Conservation (phyloP, 495 filamentous ascomycete genomes). For the Hypoxylon lenormandii region DNA sequence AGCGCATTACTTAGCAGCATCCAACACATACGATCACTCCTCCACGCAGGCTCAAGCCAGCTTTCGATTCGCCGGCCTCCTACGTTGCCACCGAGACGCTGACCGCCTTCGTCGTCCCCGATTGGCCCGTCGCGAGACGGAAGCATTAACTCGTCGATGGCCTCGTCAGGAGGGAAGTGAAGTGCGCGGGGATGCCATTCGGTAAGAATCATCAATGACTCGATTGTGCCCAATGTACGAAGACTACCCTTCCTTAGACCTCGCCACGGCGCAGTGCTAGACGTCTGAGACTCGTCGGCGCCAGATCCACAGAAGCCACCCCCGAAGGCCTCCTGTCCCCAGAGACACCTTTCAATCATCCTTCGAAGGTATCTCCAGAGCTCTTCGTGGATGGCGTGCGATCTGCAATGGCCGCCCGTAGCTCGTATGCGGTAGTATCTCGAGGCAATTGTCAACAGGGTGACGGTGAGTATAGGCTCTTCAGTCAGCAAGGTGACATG, state of each 20-base stretch:
- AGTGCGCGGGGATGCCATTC: constrained; percentile 97
- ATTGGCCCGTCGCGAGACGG: constrained; percentile 58
- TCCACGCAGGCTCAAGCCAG: constrained; percentile 96
- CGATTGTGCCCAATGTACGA: constrained; percentile 89
- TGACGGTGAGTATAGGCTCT: constrained; percentile 91
- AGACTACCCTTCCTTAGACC: constrained; percentile 78
- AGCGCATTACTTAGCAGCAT: constrained; percentile 93
- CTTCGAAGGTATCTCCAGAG: constrained; percentile 94
- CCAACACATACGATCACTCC: constrained; percentile 98
- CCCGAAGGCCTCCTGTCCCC: constrained; percentile 94
- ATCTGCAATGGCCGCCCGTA: constrained; percentile 83
- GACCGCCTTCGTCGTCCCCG: constrained; percentile 60
- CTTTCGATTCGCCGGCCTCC: constrained; percentile 83
- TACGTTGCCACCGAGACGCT: constrained; percentile 61
- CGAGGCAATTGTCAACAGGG: constrained; percentile 88
- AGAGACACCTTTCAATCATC: constrained; percentile 93
- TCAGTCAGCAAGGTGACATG: constrained; percentile 83
- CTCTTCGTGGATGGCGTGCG: constrained; percentile 91
- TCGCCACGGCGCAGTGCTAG: constrained; percentile 69
- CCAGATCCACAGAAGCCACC: constrained; percentile 86
- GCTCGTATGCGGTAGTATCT: constrained; percentile 81
- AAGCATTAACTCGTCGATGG: constrained; percentile 70
- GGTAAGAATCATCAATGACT: constrained; percentile 90
- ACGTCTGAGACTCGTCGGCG: constrained; percentile 72
- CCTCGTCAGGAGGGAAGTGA: constrained; percentile 91